Evolutionary conservation across 2,329 filamentous ascomycete genomes (phyloP), one percentile per base, ranked within the genome.

Genomic region (Colletotrichum tabaci): DNA sequence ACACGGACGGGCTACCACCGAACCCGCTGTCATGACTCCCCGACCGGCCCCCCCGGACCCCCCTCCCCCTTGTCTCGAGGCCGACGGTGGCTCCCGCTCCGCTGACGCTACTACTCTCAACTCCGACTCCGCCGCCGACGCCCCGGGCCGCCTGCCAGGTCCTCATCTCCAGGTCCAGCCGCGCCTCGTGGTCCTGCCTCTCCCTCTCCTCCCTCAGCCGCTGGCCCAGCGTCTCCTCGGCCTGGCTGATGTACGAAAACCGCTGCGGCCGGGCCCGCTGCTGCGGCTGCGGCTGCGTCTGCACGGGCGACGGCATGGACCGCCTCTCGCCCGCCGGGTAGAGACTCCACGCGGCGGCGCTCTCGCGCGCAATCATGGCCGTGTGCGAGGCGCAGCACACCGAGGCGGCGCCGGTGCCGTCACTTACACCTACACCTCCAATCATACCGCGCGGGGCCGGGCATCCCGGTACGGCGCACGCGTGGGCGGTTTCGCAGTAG

Each of bases 21-120:
- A 74, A 30, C 30, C 71, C 74, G 47, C 74, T 75, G 53, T 75
- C 74, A 1, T 64, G 56, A 23, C 71, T 73, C 44, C 67, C 46
- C 53, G 44, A 52, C 66, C 64, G 64, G 47, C 26, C 55, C 26
- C 26, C 30, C 1, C 53, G 38, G n/a, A 13, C 42, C 9, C 62
- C 35, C 13, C 46, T 53, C 1, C 70, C 46, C 18, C 71, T 55
- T n/a, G 21, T 49, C 66, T 56, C 55, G 2, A 38, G 8, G 4
- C 46, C 46, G 3, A 13, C 23, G 21, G 57, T 18, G 23, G 42
- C 26, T 2, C 26, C 23, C 44, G 23, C 18, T 12, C 26, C 44
- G 12, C 57, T 16, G 12, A 38, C n/a, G n/a, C 42, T 40, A 15
- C 26, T 26, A 4, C n/a, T 15, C 4, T 40, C 56, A 15, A 23